A percentile compares a stretch with the other conserved stretches of the same genome.
phyloP scores from a whole-genome alignment of 2,329 filamentous ascomycete species.

The Penicillium sp. region DNA sequence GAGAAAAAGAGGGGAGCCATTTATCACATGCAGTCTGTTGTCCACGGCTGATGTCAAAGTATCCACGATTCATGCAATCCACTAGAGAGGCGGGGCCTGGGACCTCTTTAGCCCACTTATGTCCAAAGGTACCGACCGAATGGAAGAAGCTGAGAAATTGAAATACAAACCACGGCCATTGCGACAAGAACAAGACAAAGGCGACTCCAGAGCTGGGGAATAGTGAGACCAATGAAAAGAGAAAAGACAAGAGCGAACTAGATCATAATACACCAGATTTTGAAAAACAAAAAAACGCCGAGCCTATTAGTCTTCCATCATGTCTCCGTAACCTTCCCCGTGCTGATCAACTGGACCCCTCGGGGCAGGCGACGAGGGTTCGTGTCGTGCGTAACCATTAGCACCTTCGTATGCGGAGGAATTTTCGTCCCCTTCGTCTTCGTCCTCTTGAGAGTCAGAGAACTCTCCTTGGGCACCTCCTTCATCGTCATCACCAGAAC shows the following conservation, averaged over 20 bases:
- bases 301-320: constrained; percentile 27
- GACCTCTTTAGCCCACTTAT: background rate
- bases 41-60: background rate
- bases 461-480: constrained; percentile 26
- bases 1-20: constrained; percentile 2
- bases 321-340: constrained; percentile 25
- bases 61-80: background rate
- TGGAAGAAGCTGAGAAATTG: background rate
- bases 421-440: constrained; percentile 32
- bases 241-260: constrained; percentile 8
- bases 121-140: background rate
- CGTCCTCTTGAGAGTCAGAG: constrained; percentile 36
- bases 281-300: constrained; percentile 1
- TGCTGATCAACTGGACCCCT: constrained; percentile 17
- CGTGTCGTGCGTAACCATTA: constrained; percentile 34
- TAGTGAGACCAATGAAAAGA: constrained; percentile 2
- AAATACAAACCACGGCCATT: background rate
- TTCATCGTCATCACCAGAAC: constrained; percentile 36
- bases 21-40: constrained; percentile 5
- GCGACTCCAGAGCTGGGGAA: background rate
- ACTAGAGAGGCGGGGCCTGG: background rate
- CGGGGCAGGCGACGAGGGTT: constrained; percentile 30
- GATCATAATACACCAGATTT: constrained; percentile 13
- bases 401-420: constrained; percentile 32
- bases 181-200: background rate